Percentiles rank a stretch among this genome's conserved stretches.
Evolutionary conservation across 2,329 filamentous ascomycete genomes (phyloP).

Genomic region (Herpotrichia juniperi): DNA sequence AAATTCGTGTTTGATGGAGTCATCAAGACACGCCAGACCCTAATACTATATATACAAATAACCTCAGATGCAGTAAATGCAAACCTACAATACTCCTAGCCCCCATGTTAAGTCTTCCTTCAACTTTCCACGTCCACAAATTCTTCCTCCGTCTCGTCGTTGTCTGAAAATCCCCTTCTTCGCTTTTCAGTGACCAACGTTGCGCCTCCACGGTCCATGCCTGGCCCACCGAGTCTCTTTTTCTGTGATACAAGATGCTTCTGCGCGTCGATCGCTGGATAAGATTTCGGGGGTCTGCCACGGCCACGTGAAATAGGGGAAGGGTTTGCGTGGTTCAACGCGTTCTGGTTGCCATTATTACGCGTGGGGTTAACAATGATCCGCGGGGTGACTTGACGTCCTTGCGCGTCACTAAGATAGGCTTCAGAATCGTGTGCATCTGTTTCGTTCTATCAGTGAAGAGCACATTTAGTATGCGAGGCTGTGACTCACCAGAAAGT

Average conservation of each 20-base stretch:
- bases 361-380: conserved; percentile 32
- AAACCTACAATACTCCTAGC: background rate
- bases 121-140: conserved; percentile 38
- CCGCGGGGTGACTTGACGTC: conserved; percentile 55
- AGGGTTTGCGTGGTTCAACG: conserved; percentile 33
- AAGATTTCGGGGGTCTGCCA: conserved; percentile 31
- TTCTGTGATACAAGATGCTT: conserved; percentile 57
- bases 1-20: too few relatives aligned
- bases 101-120: background rate
- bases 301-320: conserved; percentile 44
- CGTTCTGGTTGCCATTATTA: conserved; percentile 8
- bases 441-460: conserved; percentile 29
- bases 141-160: conserved; percentile 57
- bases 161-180: conserved; percentile 56
- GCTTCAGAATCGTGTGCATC: conserved; percentile 51
- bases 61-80: background rate
- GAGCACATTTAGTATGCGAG: conserved; percentile 4
- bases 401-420: conserved; percentile 55
- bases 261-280: conserved; percentile 53
- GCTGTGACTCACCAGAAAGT: conserved; percentile 59
- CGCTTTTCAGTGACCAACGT: conserved; percentile 60
- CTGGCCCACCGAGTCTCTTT: conserved; percentile 56
- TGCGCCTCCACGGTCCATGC: conserved; percentile 60
- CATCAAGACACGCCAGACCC: background rate
- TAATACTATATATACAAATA: background rate